Evolutionary conservation across 2,329 filamentous ascomycete genomes (phyloP).

Genomic region (Cladosporium sp.): DNA sequence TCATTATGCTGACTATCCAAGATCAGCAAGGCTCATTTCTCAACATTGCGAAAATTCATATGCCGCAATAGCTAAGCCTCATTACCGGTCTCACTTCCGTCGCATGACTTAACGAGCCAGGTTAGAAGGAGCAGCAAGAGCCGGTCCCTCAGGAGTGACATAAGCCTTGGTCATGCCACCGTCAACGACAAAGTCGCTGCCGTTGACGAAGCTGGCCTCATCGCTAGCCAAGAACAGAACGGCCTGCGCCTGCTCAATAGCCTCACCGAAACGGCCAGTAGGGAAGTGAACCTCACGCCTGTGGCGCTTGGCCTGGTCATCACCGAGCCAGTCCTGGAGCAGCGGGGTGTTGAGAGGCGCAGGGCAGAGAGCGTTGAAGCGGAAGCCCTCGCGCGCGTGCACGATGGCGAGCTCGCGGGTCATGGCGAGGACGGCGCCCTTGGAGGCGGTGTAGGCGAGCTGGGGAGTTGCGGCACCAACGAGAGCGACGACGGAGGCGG

Average conservation of each 20-base stretch:
- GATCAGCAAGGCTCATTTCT: neutral
- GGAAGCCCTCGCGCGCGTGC: constrained; percentile 79
- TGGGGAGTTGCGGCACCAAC: constrained; percentile 84
- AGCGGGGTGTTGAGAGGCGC: constrained; percentile 88
- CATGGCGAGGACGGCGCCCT: constrained; percentile 84
- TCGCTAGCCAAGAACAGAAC: constrained; percentile 83
- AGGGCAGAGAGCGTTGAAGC: constrained; percentile 87
- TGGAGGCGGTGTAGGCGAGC: constrained; percentile 87
- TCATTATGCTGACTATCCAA: neutral
- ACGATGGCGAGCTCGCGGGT: constrained; percentile 88
- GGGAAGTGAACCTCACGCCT: constrained; percentile 88
- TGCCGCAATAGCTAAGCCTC: too few species aligned
- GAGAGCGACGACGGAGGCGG: constrained; percentile 79
- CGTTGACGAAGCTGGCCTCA: constrained; percentile 85
- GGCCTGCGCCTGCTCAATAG: constrained; percentile 86
- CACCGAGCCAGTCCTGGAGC: constrained; percentile 87
- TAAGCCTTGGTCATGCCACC: constrained; percentile 95
- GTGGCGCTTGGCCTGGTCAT: constrained; percentile 72
- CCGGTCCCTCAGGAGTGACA: constrained; percentile 55
- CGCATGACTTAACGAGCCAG: constrained; percentile 21
- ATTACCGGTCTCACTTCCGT: neutral
- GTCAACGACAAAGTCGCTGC: constrained; percentile 88
- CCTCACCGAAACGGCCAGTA: constrained; percentile 79
- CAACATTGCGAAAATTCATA: too few species aligned
- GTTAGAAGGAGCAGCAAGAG: constrained; percentile 44